phyloP scores from a whole-genome alignment of 768 basidiomycete species.

The Boletus coccyginus region DNA sequence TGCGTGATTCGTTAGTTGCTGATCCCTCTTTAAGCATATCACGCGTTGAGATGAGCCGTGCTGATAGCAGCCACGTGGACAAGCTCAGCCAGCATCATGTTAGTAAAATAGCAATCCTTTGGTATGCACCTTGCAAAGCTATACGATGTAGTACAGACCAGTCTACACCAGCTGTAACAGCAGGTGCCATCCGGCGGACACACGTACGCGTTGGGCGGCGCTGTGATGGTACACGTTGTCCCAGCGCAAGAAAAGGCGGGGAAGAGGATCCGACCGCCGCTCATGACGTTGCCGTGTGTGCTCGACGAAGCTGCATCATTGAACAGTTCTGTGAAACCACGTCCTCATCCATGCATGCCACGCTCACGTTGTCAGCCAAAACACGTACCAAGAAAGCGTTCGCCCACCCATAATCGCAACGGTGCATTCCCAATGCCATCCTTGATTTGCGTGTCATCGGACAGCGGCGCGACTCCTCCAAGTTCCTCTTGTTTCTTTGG shows the following conservation, averaged over 20 bases:
- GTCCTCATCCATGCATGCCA: not conserved
- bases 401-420: conserved; percentile 69
- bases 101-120: no score
- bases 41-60: no score
- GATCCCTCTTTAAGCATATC: no score
- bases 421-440: conserved; percentile 58
- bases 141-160: no score
- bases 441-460: conserved; percentile 9
- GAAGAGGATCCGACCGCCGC: conserved; percentile 65
- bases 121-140: no score
- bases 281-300: conserved; percentile 76
- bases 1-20: no score
- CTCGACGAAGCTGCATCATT: conserved; percentile 62
- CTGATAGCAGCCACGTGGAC: no score
- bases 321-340: conserved; percentile 46
- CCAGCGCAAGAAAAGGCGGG: conserved; percentile 69
- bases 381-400: conserved; percentile 57
- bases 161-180: no score
- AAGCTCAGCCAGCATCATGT: no score
- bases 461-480: not conserved
- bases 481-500: conserved; percentile 20
- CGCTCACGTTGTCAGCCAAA: not conserved
- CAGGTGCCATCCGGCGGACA: conserved; percentile 76
- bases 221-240: conserved; percentile 71
- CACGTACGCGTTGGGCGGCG: conserved; percentile 66